Evolutionary conservation across 306 rosid species (phyloP).

Genomic region (Abrus pulchellus): DNA sequence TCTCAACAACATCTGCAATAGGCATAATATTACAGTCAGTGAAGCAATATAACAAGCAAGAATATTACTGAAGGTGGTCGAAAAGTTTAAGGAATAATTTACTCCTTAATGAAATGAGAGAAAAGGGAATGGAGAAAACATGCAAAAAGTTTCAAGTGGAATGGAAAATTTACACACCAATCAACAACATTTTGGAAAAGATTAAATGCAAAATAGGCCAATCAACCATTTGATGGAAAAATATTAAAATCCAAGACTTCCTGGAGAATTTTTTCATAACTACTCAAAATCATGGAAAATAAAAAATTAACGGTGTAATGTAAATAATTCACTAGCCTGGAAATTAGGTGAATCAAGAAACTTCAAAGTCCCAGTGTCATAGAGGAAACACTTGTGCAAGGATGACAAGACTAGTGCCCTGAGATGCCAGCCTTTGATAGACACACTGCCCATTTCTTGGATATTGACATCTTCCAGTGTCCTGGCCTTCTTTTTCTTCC

Average conservation of each 20-base stretch:
- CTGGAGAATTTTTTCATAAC: background rate
- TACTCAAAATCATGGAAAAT: background rate
- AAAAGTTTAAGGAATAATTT: conserved; percentile 3
- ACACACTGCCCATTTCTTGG: conserved; percentile 52
- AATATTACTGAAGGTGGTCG: conserved; percentile 3
- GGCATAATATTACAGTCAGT: conserved; percentile 35
- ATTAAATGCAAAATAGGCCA: background rate
- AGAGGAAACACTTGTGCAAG: conserved; percentile 86
- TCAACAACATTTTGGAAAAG: background rate
- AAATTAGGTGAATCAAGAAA: conserved; percentile 86
- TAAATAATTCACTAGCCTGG: conserved; percentile 64
- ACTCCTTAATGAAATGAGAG: background rate
- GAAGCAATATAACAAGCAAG: conserved; percentile 29
- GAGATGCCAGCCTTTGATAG: conserved; percentile 80
- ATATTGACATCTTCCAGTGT: conserved; percentile 51
- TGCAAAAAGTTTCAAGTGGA: background rate
- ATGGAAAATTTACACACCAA: conserved; percentile 18
- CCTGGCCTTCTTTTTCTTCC: conserved; percentile 84
- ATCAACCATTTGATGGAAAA: background rate
- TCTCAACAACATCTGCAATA: conserved; percentile 78
- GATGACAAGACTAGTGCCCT: conserved; percentile 81
- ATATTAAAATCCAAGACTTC: background rate
- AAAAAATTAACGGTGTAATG: background rate
- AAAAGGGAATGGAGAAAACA: conserved; percentile 36
- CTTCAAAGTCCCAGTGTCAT: conserved; percentile 81